A percentile compares a stretch with the other conserved stretches of the same genome.
These are phyloP conservation scores for Hippophae rhamnoides DNA, from an alignment of 306 rosid genomes.

Conservation along the genomic window DNA sequence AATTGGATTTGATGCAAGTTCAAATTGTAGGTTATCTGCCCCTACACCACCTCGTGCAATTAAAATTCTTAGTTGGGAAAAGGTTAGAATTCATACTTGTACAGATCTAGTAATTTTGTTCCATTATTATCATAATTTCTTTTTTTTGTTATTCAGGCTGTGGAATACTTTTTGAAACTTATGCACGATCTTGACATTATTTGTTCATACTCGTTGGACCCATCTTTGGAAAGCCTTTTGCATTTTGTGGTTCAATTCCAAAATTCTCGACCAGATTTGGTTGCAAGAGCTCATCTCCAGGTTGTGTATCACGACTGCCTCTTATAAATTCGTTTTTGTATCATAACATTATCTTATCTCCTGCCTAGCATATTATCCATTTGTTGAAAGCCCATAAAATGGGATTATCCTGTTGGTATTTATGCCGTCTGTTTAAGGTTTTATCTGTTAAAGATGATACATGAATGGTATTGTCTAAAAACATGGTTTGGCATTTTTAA, in stretches of 20 bases:
- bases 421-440: too few relatives aligned
- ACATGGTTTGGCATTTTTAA: too few relatives aligned
- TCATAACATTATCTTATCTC: not conserved
- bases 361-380: not conserved
- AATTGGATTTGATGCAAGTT: conserved; percentile 85
- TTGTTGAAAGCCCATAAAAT: too few relatives aligned
- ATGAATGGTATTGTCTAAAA: too few relatives aligned
- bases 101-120: conserved; percentile 3
- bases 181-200: conserved; percentile 62
- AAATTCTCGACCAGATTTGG: conserved; percentile 85
- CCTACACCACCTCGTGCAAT: conserved; percentile 94
- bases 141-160: conserved; percentile 45
- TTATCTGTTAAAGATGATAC: too few relatives aligned
- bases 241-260: conserved; percentile 83
- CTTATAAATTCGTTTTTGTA: conserved; percentile 11
- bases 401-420: too few relatives aligned
- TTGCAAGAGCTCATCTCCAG: conserved; percentile 96
- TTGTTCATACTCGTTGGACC: conserved; percentile 63
- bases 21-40: conserved; percentile 80
- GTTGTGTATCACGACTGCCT: conserved; percentile 27
- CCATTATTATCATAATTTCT: conserved; percentile 13
- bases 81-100: conserved; percentile 33
- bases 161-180: conserved; percentile 79
- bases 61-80: conserved; percentile 64
- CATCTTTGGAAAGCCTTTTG: conserved; percentile 62